Evolutionary conservation across 768 basidiomycete genomes (phyloP).

Genomic region (Suillus bovinus): DNA sequence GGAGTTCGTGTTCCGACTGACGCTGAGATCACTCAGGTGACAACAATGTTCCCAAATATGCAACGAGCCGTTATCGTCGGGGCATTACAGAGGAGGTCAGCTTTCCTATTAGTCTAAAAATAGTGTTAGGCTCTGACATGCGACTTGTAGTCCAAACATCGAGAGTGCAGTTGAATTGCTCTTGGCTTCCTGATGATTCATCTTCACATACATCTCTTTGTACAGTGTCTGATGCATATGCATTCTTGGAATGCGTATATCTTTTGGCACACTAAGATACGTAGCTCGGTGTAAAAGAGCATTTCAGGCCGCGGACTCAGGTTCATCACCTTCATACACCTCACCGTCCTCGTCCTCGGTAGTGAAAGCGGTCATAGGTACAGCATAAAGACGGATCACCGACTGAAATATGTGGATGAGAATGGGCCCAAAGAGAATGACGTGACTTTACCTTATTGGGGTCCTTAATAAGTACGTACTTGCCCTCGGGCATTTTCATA

Average conservation of each 20-base stretch:
- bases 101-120: constrained; percentile 11
- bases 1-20: constrained; percentile 73
- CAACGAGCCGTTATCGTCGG: constrained; percentile 70
- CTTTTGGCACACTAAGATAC: neutral
- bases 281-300: neutral
- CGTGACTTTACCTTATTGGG: constrained; percentile 81
- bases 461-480: constrained; percentile 96
- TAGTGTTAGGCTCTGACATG: constrained; percentile 4
- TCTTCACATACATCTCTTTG: neutral
- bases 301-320: constrained; percentile 34
- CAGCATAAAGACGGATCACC: constrained; percentile 89
- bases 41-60: constrained; percentile 82
- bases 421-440: constrained; percentile 7
- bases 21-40: constrained; percentile 71
- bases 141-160: constrained; percentile 59
- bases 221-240: neutral
- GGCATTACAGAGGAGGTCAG: constrained; percentile 82
- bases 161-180: constrained; percentile 84
- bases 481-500: constrained; percentile 97
- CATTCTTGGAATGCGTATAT: neutral
- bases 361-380: constrained; percentile 87
- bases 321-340: constrained; percentile 42
- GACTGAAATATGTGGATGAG: constrained; percentile 53
- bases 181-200: constrained; percentile 47
- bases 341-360: constrained; percentile 72